Percentiles rank a stretch among this genome's conserved stretches.
phyloP scores from a whole-genome alignment of 2,329 filamentous ascomycete genomes.

The Arthrobotrys conoides region DNA sequence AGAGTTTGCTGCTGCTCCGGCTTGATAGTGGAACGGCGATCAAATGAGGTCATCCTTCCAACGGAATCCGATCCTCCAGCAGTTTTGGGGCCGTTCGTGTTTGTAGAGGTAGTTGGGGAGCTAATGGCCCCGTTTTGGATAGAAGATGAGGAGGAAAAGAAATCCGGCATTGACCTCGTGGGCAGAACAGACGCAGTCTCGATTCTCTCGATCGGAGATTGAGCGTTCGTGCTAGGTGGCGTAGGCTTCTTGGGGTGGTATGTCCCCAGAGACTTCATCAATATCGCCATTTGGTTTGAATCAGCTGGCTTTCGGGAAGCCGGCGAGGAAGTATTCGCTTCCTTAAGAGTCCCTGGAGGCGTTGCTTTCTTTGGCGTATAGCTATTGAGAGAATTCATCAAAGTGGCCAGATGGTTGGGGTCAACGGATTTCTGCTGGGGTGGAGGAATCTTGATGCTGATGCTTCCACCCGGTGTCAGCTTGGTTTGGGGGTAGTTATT shows the following conservation, averaged over 20 bases:
- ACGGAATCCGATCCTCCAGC: slow-evolving; percentile 14
- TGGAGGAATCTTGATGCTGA: slow-evolving; percentile 23
- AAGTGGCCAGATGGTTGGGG: slow-evolving; percentile 35
- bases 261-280: slow-evolving; percentile 34
- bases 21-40: slow-evolving; percentile 62
- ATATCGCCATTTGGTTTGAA: slow-evolving; percentile 38
- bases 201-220: slow-evolving; percentile 27
- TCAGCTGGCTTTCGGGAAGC: slow-evolving; percentile 28
- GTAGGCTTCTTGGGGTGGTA: slow-evolving; percentile 46
- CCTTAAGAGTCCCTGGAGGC: slow-evolving; percentile 35
- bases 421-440: slow-evolving; percentile 33
- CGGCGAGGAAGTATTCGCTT: background rate
- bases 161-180: slow-evolving; percentile 8
- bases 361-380: slow-evolving; percentile 45
- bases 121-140: slow-evolving; percentile 27
- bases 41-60: slow-evolving; percentile 57
- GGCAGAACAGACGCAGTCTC: slow-evolving; percentile 47
- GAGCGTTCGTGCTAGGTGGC: slow-evolving; percentile 18
- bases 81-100: background rate
- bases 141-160: slow-evolving; percentile 29
- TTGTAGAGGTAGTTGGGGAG: slow-evolving; percentile 26
- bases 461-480: slow-evolving; percentile 34
- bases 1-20: slow-evolving; percentile 63
- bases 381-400: slow-evolving; percentile 29
- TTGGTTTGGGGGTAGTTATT: slow-evolving; percentile 29